Base-by-base conservation (phyloP, 345 rosid species). In the Balakata baccata region DNA sequence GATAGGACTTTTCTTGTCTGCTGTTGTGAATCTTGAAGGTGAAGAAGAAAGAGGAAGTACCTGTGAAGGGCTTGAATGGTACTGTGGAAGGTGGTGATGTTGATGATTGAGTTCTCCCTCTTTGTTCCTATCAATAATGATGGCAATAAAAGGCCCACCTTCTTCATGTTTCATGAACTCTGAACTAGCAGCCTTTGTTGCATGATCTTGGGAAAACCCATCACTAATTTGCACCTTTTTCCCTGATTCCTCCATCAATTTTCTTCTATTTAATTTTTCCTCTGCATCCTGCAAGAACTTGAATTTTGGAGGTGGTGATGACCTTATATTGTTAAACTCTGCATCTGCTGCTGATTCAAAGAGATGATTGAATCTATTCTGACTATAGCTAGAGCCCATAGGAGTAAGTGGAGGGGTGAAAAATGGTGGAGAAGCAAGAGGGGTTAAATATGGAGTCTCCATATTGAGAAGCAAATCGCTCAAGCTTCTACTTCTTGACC, bases 261-360 rank as follows among this genome's bases (percentile, higher is more conserved):
- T 83, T 70, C 66, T 87, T 77, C 74, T 87, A 22, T 77, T 57
- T 47, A 91, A 86, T 72, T 95, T 95, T 84, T 95, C 98, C 82
- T 95, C 99, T 53, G 99, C 99, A 78, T 91, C 97, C 71, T 89
- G 90, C 65, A 95, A 72, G 87, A 95, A 92, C 94, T 89, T 92
- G 81, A 95, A 91, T 85, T 84, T 92, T 60, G 98, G 88, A 46
- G 96, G 89, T 9, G 98, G 97, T 12, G 98, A 94, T 68, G 90
- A 83, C 74, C 85, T 85, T 50, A 86, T 81, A 79, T 84, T 87
- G 60, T 86, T 88, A 57, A 88, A 88, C 86, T 94, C 98, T 45
- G 93, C 92, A 81, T 92, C 97, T 39, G 79, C 66, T 3, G 86
- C 81, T 18, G 93, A 78, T 81, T 92, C 98, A 45, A 82, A 85